Conservation (phyloP, 1,139 yeast genomes). For the Candida dubliniensis region DNA sequence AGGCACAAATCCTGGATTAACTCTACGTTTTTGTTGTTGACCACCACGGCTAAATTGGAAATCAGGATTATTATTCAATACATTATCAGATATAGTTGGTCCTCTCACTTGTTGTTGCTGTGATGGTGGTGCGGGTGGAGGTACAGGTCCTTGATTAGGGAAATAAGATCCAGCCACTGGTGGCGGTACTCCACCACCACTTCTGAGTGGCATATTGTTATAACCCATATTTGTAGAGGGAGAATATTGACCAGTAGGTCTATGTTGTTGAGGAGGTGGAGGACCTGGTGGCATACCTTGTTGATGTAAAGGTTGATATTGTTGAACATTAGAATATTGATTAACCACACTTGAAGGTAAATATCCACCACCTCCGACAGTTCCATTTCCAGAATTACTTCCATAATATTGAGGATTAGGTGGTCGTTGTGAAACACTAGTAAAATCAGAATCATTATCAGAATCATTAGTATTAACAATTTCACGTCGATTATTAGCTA, state of each 20-base stretch:
- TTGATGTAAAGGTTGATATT: constrained; percentile 20
- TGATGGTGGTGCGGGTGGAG: constrained; percentile 10
- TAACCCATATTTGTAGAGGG: background rate
- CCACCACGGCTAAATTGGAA: constrained; percentile 50
- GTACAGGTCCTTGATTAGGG: constrained; percentile 13
- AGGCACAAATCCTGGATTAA: constrained; percentile 21
- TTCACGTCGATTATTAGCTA: constrained; percentile 5
- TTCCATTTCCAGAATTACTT: constrained; percentile 10
- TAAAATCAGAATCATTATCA: constrained; percentile 61
- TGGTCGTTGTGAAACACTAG: constrained; percentile 78
- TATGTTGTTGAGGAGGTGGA: constrained; percentile 13
- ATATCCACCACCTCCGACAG: constrained; percentile 3
- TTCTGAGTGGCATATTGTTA: background rate
- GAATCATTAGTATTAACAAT: constrained; percentile 22
- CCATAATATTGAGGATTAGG: constrained; percentile 57
- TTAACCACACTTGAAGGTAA: constrained; percentile 6
- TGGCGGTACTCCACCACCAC: background rate
- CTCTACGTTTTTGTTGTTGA: constrained; percentile 24
- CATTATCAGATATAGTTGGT: constrained; percentile 48
- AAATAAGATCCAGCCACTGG: constrained; percentile 5
- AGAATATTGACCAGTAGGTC: constrained; percentile 2
- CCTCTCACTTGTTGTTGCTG: constrained; percentile 12
- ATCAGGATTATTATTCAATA: constrained; percentile 54
- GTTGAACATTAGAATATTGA: constrained; percentile 16
- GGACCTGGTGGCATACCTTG: constrained; percentile 16